These are phyloP conservation scores for Sclerospora graminicola DNA, from an alignment of 352 stramenopile species.

Conservation along the genomic window DNA sequence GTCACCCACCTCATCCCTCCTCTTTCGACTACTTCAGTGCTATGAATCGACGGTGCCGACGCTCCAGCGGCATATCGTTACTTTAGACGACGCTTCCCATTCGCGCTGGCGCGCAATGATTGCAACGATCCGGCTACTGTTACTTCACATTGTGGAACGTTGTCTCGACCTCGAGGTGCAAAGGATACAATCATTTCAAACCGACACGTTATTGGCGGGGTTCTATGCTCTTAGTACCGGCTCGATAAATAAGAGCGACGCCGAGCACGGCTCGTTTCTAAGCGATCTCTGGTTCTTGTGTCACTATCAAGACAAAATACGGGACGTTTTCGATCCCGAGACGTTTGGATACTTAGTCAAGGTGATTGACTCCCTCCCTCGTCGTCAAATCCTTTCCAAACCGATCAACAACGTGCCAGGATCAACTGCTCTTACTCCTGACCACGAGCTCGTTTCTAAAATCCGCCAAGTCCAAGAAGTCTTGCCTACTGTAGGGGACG, in stretches of 20 bases:
- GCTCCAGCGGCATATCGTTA: constrained; percentile 34
- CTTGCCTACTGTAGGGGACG: constrained; percentile 45
- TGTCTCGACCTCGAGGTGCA: constrained; percentile 27
- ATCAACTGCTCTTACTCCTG: neutral
- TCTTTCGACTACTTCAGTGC: constrained; percentile 36
- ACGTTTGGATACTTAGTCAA: constrained; percentile 64
- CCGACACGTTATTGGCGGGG: constrained; percentile 40
- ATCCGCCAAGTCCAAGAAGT: constrained; percentile 50
- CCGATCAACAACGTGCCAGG: constrained; percentile 7
- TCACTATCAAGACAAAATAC: constrained; percentile 51
- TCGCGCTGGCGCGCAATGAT: constrained; percentile 32
- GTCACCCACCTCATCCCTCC: constrained; percentile 23
- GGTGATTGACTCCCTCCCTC: constrained; percentile 51
- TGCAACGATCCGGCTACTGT: constrained; percentile 29
- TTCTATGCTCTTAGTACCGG: constrained; percentile 55
- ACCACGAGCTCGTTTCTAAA: constrained; percentile 19
- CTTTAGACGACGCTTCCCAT: constrained; percentile 26
- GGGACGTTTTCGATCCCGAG: constrained; percentile 40
- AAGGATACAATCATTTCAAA: constrained; percentile 9
- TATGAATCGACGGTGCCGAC: constrained; percentile 47
- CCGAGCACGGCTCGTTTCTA: constrained; percentile 56
- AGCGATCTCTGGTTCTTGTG: constrained; percentile 65
- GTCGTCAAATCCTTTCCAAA: constrained; percentile 21
- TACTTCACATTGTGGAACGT: constrained; percentile 26
- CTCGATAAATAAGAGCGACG: constrained; percentile 25